Conservation (phyloP, 176 grass and related monocot species). For the Musa troglodytarum region DNA sequence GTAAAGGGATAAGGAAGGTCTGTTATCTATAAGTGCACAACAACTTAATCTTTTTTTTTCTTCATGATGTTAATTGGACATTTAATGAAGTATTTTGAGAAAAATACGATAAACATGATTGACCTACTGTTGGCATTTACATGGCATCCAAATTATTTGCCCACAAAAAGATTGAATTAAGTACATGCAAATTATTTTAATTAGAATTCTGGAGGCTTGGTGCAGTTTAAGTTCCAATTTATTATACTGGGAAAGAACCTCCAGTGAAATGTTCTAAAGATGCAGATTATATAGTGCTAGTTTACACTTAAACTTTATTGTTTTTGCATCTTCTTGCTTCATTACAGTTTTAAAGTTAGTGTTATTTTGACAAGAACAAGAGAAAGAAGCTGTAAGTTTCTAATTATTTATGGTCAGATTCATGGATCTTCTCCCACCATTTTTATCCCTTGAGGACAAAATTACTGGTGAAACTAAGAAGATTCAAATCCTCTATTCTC, state of each 20-base stretch:
- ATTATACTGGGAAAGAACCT: background rate
- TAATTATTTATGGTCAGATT: too few species aligned
- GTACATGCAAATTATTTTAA: background rate
- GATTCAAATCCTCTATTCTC: background rate
- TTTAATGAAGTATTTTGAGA: background rate
- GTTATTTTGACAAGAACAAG: too few species aligned
- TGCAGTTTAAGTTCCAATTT: background rate
- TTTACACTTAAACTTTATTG: too few species aligned
- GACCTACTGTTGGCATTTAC: background rate
- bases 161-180: background rate
- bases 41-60: too few species aligned
- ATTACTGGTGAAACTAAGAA: background rate
- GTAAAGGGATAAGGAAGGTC: slow-evolving; percentile 99
- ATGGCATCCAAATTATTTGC: background rate
- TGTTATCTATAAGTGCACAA: background rate
- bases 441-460: background rate
- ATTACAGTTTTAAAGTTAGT: too few species aligned
- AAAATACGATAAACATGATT: background rate
- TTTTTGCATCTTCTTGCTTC: too few species aligned
- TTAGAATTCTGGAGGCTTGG: background rate
- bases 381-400: too few species aligned
- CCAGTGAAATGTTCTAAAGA: background rate
- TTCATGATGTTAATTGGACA: too few species aligned
- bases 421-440: background rate
- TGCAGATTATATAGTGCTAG: too few species aligned